Percentiles rank a stretch among this genome's conserved stretches.
These are phyloP conservation scores for Candida dubliniensis DNA, from an alignment of 1,139 yeast species.

Conservation along the genomic window DNA sequence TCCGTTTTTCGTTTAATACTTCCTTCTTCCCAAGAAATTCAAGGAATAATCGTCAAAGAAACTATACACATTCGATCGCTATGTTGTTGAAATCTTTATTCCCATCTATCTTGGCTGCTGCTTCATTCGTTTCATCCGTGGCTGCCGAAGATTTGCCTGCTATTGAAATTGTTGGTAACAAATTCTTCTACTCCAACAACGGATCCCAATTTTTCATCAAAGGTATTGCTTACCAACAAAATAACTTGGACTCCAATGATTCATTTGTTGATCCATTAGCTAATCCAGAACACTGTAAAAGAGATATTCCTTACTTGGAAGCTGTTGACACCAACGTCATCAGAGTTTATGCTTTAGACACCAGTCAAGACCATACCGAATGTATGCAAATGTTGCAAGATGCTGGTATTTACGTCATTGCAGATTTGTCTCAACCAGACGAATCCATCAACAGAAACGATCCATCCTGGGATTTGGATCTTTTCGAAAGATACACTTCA, in stretches of 20 bases:
- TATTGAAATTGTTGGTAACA: constrained; percentile 47
- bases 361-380: constrained; percentile 58
- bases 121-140: constrained; percentile 15
- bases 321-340: constrained; percentile 63
- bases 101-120: constrained; percentile 27
- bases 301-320: constrained; percentile 75
- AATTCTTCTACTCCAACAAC: constrained; percentile 45
- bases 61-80: neutral
- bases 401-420: constrained; percentile 78
- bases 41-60: too few species aligned
- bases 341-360: constrained; percentile 74
- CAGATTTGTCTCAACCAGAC: constrained; percentile 70
- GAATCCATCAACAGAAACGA: constrained; percentile 59
- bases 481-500: constrained; percentile 69
- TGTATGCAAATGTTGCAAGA: constrained; percentile 68
- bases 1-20: neutral
- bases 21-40: constrained; percentile 2
- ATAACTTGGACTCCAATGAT: constrained; percentile 36
- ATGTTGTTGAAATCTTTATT: constrained; percentile 46
- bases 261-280: constrained; percentile 74
- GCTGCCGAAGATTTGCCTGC: constrained; percentile 26
- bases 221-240: constrained; percentile 50
- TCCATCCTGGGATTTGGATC: constrained; percentile 64
- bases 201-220: constrained; percentile 47
- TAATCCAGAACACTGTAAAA: constrained; percentile 66